Conservation (phyloP, 768 basidiomycete genomes). For the Neoboletus brunneissimus region DNA sequence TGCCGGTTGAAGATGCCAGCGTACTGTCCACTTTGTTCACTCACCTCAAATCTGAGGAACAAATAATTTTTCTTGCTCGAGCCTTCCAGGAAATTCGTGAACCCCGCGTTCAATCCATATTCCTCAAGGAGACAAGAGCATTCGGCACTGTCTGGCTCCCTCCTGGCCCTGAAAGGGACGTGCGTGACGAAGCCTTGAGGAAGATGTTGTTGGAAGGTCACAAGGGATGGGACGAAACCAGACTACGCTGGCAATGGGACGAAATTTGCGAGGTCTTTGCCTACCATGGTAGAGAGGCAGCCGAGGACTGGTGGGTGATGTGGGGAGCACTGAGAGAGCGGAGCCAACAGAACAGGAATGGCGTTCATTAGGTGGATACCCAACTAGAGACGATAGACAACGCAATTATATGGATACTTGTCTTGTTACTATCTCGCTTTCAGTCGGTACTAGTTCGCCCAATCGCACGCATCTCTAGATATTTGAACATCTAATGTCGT, state of each 20-base stretch:
- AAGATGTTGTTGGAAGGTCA: slow-evolving; percentile 26
- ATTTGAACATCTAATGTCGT: not conserved
- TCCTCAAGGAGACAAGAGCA: slow-evolving; percentile 44
- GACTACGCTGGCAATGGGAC: slow-evolving; percentile 52
- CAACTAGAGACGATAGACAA: slow-evolving; percentile 2
- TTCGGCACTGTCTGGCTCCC: slow-evolving; percentile 42
- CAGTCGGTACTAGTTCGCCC: not conserved
- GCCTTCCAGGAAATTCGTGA: slow-evolving; percentile 64
- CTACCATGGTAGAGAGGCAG: slow-evolving; percentile 56
- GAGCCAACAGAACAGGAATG: slow-evolving; percentile 20
- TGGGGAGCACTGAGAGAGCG: slow-evolving; percentile 51
- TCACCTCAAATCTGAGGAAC: slow-evolving; percentile 44
- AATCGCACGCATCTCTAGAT: not conserved
- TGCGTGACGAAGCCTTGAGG: slow-evolving; percentile 40
- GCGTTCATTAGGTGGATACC: slow-evolving; percentile 9
- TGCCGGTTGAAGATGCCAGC: slow-evolving; percentile 35
- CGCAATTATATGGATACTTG: slow-evolving; percentile 7
- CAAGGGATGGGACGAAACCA: slow-evolving; percentile 48
- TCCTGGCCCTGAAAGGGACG: slow-evolving; percentile 44
- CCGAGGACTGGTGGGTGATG: slow-evolving; percentile 66
- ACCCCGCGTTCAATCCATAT: slow-evolving; percentile 43
- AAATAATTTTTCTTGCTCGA: slow-evolving; percentile 48
- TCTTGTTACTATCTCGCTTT: not conserved
- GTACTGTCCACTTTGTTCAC: slow-evolving; percentile 38
- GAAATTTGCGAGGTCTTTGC: slow-evolving; percentile 50